phyloP scores from a whole-genome alignment of 2,329 filamentous ascomycete species.

The Hirsutella rhossiliensis region DNA sequence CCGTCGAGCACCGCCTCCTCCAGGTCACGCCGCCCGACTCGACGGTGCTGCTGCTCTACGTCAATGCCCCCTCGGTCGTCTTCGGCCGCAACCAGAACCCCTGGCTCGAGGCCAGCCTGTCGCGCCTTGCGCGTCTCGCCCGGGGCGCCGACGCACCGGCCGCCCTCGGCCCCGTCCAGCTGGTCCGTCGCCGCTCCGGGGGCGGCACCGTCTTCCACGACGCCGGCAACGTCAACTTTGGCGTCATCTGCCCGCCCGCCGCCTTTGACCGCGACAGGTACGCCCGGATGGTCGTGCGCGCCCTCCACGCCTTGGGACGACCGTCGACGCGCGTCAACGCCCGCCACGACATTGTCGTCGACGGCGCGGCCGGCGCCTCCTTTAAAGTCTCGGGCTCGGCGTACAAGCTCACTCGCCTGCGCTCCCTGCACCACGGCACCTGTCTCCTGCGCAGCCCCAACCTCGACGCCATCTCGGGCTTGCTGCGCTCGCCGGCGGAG shows the following conservation, averaged over 20 bases:
- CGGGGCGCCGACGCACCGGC: conserved; percentile 4
- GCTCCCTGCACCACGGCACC: conserved; percentile 87
- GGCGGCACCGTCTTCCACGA: conserved; percentile 95
- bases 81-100: conserved; percentile 97
- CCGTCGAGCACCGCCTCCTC: conserved; percentile 84
- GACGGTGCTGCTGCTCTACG: conserved; percentile 74
- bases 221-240: conserved; percentile 85
- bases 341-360: conserved; percentile 84
- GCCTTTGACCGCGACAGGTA: conserved; percentile 76
- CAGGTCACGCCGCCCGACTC: conserved; percentile 60
- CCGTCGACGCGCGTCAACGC: conserved; percentile 64
- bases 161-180: conserved; percentile 25
- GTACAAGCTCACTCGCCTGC: conserved; percentile 75
- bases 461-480: conserved; percentile 52
- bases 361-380: conserved; percentile 23
- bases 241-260: conserved; percentile 69
- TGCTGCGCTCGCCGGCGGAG: conserved; percentile 68
- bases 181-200: conserved; percentile 77
- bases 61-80: conserved; percentile 76
- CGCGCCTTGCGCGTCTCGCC: conserved; percentile 39
- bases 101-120: conserved; percentile 80
- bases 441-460: conserved; percentile 72
- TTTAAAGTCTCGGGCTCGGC: conserved; percentile 89
- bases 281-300: conserved; percentile 86
- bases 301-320: conserved; percentile 50